Evolutionary conservation across 306 rosid species (phyloP), one percentile per base, ranked within the genome.

Genomic region (Rosa persica): DNA sequence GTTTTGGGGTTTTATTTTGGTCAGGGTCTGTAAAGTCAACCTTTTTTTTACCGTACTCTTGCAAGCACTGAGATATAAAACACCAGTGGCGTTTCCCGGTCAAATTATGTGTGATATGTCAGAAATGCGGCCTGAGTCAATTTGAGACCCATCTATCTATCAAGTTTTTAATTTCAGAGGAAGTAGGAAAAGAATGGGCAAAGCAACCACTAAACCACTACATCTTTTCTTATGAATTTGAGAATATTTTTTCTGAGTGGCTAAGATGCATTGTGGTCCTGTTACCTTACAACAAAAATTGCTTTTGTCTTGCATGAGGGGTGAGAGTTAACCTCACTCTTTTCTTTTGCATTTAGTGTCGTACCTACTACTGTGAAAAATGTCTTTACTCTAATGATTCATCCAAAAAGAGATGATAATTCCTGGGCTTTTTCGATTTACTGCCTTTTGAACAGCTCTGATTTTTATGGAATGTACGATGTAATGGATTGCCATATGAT

Each of bases 241-340:
- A 8, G 71, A 70, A 51, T 57, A 70, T 81, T 66, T 75, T 67
- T 52, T 25, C 8, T 12, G 44, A 52, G 78, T 74, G 83, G 34
- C 2, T 75, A 55, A 60, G 46, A 75, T 22, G 70, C 65, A 65
- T 57, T 72, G 69, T 44, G 3, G 48, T 75, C 78, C 57, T 67
- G 72, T 76, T 71, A 76, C 55, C 54, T 51, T 78, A 36, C 72
- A 57, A 46, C 66, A 68, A 61, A 70, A 77, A 44, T 67, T 58
- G 75, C 81, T 87, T 87, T 85, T 78, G 83, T 75, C 77, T 78
- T 78, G 74, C 84, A 75, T 36, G 40, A 40, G 72, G 30, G 47
- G 17, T 61, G 49, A 36, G 78, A 39, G 49, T 39, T 67, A 22
- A 62, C 77, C 85, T 85, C 70, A 52, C 81, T 51, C 61, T 75